These are phyloP conservation scores for Pachyrhizus erosus DNA, from an alignment of 306 rosid species.

Conservation along the genomic window DNA sequence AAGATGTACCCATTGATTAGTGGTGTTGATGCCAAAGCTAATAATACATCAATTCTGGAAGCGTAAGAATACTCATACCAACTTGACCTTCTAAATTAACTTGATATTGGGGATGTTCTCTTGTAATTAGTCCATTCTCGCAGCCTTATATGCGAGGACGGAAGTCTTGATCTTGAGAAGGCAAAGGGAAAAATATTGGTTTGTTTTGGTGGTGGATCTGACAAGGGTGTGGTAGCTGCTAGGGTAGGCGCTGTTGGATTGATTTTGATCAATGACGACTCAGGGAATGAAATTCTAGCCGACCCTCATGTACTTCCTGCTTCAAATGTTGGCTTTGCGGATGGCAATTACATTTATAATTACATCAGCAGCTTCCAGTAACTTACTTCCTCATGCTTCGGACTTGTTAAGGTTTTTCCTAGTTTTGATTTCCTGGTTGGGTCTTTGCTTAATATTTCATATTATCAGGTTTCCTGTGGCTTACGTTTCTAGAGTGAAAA, in stretches of 20 bases:
- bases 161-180: conserved; percentile 58
- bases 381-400: background rate
- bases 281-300: conserved; percentile 34
- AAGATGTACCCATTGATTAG: conserved; percentile 58
- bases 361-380: conserved; percentile 63
- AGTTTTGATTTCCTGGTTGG: background rate
- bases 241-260: conserved; percentile 68
- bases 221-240: conserved; percentile 44
- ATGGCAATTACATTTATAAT: conserved; percentile 47
- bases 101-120: background rate
- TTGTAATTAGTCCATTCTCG: background rate
- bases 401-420: background rate
- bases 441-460: background rate
- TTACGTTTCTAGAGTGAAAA: conserved; percentile 47
- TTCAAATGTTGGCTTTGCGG: conserved; percentile 46
- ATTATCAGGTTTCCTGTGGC: conserved; percentile 61
- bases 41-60: background rate
- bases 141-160: conserved; percentile 48
- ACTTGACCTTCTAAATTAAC: background rate
- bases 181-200: conserved; percentile 70
- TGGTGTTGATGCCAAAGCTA: conserved; percentile 46
- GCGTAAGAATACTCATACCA: conserved; percentile 56
- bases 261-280: conserved; percentile 52
- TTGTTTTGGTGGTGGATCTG: conserved; percentile 49
- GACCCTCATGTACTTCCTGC: conserved; percentile 64